A percentile compares a stretch with the other conserved stretches of the same genome.
These are phyloP conservation scores for Aureobasidium pullulans DNA, from an alignment of 2,329 filamentous ascomycete genomes.

Conservation along the genomic window DNA sequence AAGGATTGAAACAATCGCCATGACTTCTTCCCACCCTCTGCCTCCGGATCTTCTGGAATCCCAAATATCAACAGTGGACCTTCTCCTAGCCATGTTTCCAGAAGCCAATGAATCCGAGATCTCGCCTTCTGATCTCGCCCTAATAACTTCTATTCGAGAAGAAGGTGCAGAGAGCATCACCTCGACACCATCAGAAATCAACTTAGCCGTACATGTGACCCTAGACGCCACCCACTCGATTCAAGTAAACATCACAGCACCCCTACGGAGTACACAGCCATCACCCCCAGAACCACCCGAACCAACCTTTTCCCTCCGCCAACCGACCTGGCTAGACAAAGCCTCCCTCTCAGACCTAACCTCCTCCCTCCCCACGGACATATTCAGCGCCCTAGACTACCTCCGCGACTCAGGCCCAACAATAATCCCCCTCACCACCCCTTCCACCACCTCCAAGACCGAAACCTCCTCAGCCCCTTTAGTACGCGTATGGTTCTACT, in stretches of 20 bases:
- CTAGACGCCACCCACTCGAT: constrained; percentile 15
- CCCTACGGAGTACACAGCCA: constrained; percentile 21
- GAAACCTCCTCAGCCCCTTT: constrained; percentile 23
- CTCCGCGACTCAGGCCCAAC: constrained; percentile 32
- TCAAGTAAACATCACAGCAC: constrained; percentile 32
- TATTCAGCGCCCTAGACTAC: constrained; percentile 41
- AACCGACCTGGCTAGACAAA: constrained; percentile 48
- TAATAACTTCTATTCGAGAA: neutral
- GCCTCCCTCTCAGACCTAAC: constrained; percentile 31
- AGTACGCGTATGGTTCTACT: constrained; percentile 56
- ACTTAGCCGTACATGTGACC: neutral
- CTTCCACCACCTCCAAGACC: neutral
- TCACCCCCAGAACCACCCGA: constrained; percentile 33
- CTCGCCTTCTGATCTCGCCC: neutral
- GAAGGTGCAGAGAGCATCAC: neutral
- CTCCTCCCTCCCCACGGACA: constrained; percentile 28
- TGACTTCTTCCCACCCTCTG: neutral
- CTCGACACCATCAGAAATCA: neutral
- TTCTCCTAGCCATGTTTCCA: constrained; percentile 12
- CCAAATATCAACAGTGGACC: constrained; percentile 6
- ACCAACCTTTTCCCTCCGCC: constrained; percentile 38
- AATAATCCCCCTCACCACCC: constrained; percentile 18
- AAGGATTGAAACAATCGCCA: neutral
- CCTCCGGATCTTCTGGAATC: constrained; percentile 2
- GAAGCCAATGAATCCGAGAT: neutral